These are phyloP conservation scores for Metarhizium brunneum DNA, from an alignment of 2,329 filamentous ascomycete species.

Conservation along the genomic window DNA sequence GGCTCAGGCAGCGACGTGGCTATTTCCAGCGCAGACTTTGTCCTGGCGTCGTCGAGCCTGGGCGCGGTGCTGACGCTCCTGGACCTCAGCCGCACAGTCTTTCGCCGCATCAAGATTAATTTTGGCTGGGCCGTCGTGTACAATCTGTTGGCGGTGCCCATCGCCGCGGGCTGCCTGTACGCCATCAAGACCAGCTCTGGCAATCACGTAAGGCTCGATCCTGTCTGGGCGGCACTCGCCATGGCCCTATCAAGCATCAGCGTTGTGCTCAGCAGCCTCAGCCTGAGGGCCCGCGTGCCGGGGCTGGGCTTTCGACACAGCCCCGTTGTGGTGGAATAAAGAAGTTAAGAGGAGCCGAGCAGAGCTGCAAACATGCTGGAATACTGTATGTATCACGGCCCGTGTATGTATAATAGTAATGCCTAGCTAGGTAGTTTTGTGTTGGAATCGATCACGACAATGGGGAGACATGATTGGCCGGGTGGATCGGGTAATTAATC, in stretches of 20 bases:
- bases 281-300: constrained; percentile 46
- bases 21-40: constrained; percentile 71
- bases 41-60: constrained; percentile 66
- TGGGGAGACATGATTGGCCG: too few species aligned
- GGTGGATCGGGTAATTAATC: too few species aligned
- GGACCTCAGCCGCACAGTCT: constrained; percentile 60
- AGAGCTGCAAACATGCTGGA: background rate
- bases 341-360: background rate
- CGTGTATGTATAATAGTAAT: background rate
- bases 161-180: constrained; percentile 74
- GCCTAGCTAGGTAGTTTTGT: too few species aligned
- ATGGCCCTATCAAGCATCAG: constrained; percentile 92
- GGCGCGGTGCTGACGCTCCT: constrained; percentile 63
- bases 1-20: constrained; percentile 78
- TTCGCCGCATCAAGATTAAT: constrained; percentile 72
- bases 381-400: background rate
- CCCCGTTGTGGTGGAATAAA: background rate
- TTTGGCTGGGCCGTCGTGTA: constrained; percentile 81
- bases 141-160: constrained; percentile 67
- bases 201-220: constrained; percentile 56
- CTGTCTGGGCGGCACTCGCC: constrained; percentile 80
- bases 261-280: constrained; percentile 74
- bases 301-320: constrained; percentile 32
- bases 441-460: too few species aligned
- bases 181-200: constrained; percentile 36